These are phyloP conservation scores for Clavispora carvajalis DNA, from an alignment of 805 yeast genomes.

Conservation along the genomic window DNA sequence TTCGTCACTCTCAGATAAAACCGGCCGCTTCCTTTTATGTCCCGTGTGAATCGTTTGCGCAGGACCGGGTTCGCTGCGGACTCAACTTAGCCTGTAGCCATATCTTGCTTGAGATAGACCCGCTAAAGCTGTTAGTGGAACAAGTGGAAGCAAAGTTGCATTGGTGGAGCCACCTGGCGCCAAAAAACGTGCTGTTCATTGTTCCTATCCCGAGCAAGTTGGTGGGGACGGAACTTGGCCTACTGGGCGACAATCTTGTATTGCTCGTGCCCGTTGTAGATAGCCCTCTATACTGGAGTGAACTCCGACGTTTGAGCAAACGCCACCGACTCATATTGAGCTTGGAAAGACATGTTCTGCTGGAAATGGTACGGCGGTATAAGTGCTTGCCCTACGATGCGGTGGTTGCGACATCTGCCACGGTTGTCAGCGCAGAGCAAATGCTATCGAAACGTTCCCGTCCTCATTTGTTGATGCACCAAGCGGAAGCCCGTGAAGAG, in stretches of 20 bases:
- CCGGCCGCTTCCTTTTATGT: background rate
- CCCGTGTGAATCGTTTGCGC: background rate
- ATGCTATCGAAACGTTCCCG: background rate
- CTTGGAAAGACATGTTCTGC: background rate
- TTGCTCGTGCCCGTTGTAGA: constrained; percentile 2
- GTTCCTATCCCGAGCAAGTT: background rate
- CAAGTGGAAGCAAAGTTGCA: background rate
- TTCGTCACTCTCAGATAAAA: background rate
- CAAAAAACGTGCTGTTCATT: background rate
- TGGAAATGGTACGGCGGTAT: constrained; percentile 1
- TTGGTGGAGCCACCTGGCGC: background rate
- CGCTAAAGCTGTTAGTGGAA: background rate
- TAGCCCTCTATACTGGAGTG: background rate
- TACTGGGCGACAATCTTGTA: background rate
- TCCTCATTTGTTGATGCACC: constrained; percentile 2
- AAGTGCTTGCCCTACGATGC: constrained; percentile 10
- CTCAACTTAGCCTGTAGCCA: background rate
- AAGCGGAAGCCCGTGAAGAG: background rate
- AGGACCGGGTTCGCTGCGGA: background rate
- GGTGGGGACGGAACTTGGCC: background rate
- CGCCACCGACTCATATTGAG: background rate
- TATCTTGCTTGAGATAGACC: background rate
- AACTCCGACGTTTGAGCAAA: background rate
- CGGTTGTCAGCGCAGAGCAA: background rate
- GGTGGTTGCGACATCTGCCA: background rate